Base-by-base conservation (phyloP, 106 monocot genomes). In the Allium cepa region DNA sequence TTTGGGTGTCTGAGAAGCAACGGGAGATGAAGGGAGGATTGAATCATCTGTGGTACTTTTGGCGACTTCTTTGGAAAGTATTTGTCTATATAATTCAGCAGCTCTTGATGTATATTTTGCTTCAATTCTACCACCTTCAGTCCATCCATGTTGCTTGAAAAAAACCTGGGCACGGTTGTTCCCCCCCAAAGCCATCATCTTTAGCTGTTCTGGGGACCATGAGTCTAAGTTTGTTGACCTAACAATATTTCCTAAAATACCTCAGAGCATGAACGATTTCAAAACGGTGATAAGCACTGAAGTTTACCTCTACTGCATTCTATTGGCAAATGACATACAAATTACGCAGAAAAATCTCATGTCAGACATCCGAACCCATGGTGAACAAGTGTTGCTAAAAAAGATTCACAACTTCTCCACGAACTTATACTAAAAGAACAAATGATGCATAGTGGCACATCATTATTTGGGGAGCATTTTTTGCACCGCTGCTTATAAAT, bases 101-200 rank as follows among this genome's bases (percentile, higher is more conserved):
- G 90, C 86, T 62, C 90, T 86, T 46, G 86, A 90, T 36, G 86
- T 90, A 60, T 86, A 90, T 49, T 90, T 90, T 26, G 90, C 86
- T 62, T 90, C 86, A 61, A 86, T 83, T 71, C 86, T 90, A 4
- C 90, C 83, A 74, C 86, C 86, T 77, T 86, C 90, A 7, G 81
- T 83, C 90, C 90, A 90, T 36, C 90, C 90, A 72, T 90, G 90
- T 76, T 90, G 90, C 68, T 90, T 90, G 69, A 90, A 90, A 66
- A 90, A 90, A 69, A 74, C 86, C 48, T 83, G 86, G 56, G 90
- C 90, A 45, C 90, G 86, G 62, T 83, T 90, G 59, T 90, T 90
- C 62, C 90, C 86, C 11, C 90, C 90, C 71, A 81, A 90, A 76
- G 73, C 76, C 90, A 90, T 90, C 60, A 77, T 71, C 65, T 86